These are phyloP conservation scores for Cordyceps javanica DNA, from an alignment of 2,329 filamentous ascomycete genomes.

Conservation along the genomic window DNA sequence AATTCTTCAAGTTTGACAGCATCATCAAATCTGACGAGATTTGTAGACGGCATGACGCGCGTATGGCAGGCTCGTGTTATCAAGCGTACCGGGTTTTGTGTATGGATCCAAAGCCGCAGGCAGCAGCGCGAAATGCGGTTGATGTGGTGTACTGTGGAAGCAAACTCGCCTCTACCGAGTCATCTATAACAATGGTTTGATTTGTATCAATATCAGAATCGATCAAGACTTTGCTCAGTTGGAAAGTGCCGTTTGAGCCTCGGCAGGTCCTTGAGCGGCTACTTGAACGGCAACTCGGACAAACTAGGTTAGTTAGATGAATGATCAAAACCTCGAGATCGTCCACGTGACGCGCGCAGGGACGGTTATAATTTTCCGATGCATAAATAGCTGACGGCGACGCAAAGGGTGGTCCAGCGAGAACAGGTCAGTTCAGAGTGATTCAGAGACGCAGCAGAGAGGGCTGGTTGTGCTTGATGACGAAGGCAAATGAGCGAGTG, in stretches of 20 bases:
- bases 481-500: too few species aligned
- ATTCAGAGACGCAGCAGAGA: too few species aligned
- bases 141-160: too few species aligned
- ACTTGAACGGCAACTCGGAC: neutral
- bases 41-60: neutral
- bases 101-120: neutral
- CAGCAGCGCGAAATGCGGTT: neutral
- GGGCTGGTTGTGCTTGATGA: too few species aligned
- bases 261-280: neutral
- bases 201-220: too few species aligned
- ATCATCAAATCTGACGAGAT: slow-evolving; percentile 14
- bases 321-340: neutral
- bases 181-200: too few species aligned
- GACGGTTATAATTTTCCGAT: neutral
- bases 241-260: neutral
- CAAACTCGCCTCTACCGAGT: too few species aligned
- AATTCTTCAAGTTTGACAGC: slow-evolving; percentile 19
- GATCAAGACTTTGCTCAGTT: neutral
- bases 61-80: neutral
- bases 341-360: neutral
- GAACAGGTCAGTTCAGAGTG: too few species aligned
- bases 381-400: neutral
- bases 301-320: neutral
- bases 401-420: neutral
- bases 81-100: neutral